These are phyloP conservation scores for Moesziomyces aphidis DNA, from an alignment of 1,284 basidiomycete species.

Conservation along the genomic window DNA sequence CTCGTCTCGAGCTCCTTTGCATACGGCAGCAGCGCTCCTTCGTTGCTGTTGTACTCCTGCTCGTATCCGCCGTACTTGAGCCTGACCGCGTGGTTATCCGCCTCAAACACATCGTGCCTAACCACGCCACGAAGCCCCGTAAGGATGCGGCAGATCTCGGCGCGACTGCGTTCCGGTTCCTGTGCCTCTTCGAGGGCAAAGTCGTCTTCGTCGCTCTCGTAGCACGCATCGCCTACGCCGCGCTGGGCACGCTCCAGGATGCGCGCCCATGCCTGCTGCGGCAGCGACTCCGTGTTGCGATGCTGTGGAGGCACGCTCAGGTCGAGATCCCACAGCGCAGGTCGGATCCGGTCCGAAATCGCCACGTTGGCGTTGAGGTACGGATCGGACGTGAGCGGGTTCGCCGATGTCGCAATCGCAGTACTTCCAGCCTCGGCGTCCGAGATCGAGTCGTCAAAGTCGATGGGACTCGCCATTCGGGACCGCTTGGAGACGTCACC, in stretches of 20 bases:
- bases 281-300: slow-evolving; percentile 28
- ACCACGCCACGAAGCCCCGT: slow-evolving; percentile 41
- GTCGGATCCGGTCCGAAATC: slow-evolving; percentile 34
- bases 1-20: slow-evolving; percentile 1
- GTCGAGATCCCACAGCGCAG: slow-evolving; percentile 50
- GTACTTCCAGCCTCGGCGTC: slow-evolving; percentile 5
- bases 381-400: slow-evolving; percentile 36
- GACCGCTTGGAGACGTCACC: slow-evolving; percentile 41
- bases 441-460: slow-evolving; percentile 27
- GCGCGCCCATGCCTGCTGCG: slow-evolving; percentile 54
- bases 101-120: slow-evolving; percentile 31
- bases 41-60: not conserved
- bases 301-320: slow-evolving; percentile 28
- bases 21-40: not conserved
- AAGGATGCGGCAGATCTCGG: slow-evolving; percentile 50
- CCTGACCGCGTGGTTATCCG: slow-evolving; percentile 31
- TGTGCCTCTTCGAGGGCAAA: slow-evolving; percentile 51
- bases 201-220: slow-evolving; percentile 59
- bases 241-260: slow-evolving; percentile 59
- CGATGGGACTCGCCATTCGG: slow-evolving; percentile 42
- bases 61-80: slow-evolving; percentile 28
- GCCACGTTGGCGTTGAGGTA: slow-evolving; percentile 29
- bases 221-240: slow-evolving; percentile 62
- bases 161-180: slow-evolving; percentile 37
- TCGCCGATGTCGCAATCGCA: slow-evolving; percentile 5